Evolutionary conservation across 495 filamentous ascomycete genomes (phyloP).

Genomic region (Aspergillus cavernicola): DNA sequence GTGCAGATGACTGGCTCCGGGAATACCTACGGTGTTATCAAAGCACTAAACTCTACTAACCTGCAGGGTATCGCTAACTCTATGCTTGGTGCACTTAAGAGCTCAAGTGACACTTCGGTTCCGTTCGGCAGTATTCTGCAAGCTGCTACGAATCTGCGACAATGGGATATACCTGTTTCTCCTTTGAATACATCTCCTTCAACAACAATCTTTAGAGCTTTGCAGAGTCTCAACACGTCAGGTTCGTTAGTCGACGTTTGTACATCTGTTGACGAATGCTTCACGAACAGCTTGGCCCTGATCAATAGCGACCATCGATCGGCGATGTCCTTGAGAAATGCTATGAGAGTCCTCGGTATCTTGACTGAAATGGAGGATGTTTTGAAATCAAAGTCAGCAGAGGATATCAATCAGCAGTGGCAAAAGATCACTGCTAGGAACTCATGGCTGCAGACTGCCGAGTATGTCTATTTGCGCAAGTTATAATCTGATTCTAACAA

Average conservation of each 20-base stretch:
- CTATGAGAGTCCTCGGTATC: constrained; percentile 69
- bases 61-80: constrained; percentile 47
- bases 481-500: not conserved
- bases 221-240: constrained; percentile 73
- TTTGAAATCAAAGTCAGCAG: constrained; percentile 51
- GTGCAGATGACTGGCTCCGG: constrained; percentile 55
- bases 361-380: constrained; percentile 81
- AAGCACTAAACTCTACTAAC: constrained; percentile 44
- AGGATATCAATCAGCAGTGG: constrained; percentile 61
- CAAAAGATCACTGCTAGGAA: constrained; percentile 59
- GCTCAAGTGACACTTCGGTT: constrained; percentile 25
- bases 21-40: constrained; percentile 39
- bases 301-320: constrained; percentile 54
- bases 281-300: constrained; percentile 59
- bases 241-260: constrained; percentile 48
- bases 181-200: constrained; percentile 55
- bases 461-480: constrained; percentile 43
- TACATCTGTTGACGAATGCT: constrained; percentile 55
- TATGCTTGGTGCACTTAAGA: constrained; percentile 31
- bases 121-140: constrained; percentile 67
- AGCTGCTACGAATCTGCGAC: constrained; percentile 81
- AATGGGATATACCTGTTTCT: constrained; percentile 87
- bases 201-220: constrained; percentile 70
- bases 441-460: constrained; percentile 73
- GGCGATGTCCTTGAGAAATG: constrained; percentile 55